phyloP scores from a whole-genome alignment of 192 early-diverging fungal genomes.

The Dissophora globulifera region DNA sequence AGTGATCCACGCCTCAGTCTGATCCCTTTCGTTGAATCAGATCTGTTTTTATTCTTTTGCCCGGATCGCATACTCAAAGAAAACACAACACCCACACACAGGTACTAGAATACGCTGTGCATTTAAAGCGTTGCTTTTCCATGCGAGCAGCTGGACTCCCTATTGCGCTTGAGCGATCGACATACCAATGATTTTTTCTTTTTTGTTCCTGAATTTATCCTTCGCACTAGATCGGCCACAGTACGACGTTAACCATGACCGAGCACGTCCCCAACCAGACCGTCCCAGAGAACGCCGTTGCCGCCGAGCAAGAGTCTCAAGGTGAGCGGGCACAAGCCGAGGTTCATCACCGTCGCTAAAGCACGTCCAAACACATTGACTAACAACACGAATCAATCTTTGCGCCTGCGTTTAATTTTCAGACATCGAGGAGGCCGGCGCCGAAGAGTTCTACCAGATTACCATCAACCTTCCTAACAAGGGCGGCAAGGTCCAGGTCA shows the following conservation, averaged over 20 bases:
- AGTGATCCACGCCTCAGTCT: not conserved
- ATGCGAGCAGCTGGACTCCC: no score
- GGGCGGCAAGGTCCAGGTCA: slow-evolving; percentile 55
- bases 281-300: slow-evolving; percentile 31
- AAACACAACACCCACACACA: not conserved
- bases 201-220: not conserved
- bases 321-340: slow-evolving; percentile 6
- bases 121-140: no score
- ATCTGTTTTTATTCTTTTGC: slow-evolving; percentile 6
- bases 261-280: slow-evolving; percentile 34
- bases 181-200: no score
- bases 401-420: not conserved
- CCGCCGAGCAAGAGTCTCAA: slow-evolving; percentile 43
- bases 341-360: not conserved
- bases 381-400: no score
- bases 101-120: no score
- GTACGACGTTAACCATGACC: slow-evolving; percentile 28
- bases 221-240: no score
- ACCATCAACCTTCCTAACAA: slow-evolving; percentile 63
- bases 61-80: no score
- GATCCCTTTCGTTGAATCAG: slow-evolving; percentile 10
- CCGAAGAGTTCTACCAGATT: slow-evolving; percentile 64
- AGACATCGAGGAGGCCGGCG: slow-evolving; percentile 49
- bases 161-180: no score
- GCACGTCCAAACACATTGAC: no score